Evolutionary conservation across 257 asterid genomes (phyloP), one percentile per base, ranked within the genome.

Genomic region (Primulina eburnea): DNA sequence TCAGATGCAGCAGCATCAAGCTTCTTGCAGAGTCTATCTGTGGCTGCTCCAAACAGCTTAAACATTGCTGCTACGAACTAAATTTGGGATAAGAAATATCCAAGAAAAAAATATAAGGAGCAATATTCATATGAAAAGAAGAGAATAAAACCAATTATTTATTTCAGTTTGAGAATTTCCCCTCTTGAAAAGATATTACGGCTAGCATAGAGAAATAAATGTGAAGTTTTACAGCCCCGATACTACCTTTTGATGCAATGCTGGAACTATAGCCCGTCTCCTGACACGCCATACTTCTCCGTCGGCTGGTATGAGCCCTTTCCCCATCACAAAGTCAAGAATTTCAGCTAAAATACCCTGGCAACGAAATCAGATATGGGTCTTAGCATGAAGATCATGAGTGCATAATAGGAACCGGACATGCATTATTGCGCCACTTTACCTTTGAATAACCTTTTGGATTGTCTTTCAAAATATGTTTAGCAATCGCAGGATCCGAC

Each of bases 301-400:
- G 77, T 93, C 99, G 73, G 99, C 97, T 64, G 99, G 99, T 71
- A 93, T 93, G 67, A 93, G 99, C 76, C 99, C 99, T 84, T 93
- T 93, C 71, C 99, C 99, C 99, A 93, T 93, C 21, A 93, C 99
- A 78, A 93, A 93, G 34, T 90, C 95, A 81, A 93, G 81, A 62
- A 93, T 93, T 79, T 93, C 99, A 78, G 96, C 96, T 47, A 93
- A 87, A 86, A 93, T 83, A 59, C 99, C 99, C 97, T 90, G 88
- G 29, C 20, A 50, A 70, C 20, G 67, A 67, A 29, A 77, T 29
- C 64, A 62, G 76, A 34, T 12, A 38, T 55, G 17, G n/a, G 33
- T 52, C 47, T 52, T 38, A 60, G 21, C 59, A 67, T 68, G 73
- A 40, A 61, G n/a, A 52, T 52, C 77, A 64, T 10, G 17, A 47